Conservation (phyloP, 192 early-diverging fungal genomes). For the Ambispora gerdemannii region DNA sequence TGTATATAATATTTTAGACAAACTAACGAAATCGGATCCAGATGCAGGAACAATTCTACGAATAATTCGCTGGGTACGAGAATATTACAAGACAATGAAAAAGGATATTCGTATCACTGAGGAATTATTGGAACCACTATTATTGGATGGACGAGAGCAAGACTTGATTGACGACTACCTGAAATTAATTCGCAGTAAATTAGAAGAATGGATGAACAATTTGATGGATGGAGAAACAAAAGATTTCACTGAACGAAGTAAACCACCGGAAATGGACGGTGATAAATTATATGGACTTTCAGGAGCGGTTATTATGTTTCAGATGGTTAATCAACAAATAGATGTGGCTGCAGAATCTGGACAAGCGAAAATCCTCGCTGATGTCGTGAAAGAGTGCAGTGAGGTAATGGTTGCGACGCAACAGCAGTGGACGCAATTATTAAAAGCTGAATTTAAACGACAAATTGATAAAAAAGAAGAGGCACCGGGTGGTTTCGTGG, state of each 20-base stretch:
- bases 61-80: conserved; percentile 84
- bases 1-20: conserved; percentile 78
- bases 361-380: conserved; percentile 85
- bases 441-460: conserved; percentile 72
- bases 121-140: conserved; percentile 84
- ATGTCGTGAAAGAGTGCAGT: conserved; percentile 79
- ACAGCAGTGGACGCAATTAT: conserved; percentile 74
- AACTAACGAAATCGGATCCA: conserved; percentile 66
- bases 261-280: conserved; percentile 73
- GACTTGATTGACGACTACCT: conserved; percentile 86
- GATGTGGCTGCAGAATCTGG: conserved; percentile 81
- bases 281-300: conserved; percentile 79
- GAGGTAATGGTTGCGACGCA: conserved; percentile 81
- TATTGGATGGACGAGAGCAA: conserved; percentile 93
- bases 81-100: conserved; percentile 89
- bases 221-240: conserved; percentile 79
- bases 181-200: conserved; percentile 80
- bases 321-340: conserved; percentile 98
- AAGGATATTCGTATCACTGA: conserved; percentile 80
- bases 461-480: conserved; percentile 75
- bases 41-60: conserved; percentile 87
- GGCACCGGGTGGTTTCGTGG: conserved; percentile 81
- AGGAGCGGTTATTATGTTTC: conserved; percentile 86
- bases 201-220: conserved; percentile 90
- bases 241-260: conserved; percentile 68